Conservation (phyloP, 805 yeast genomes). For the Lachancea dasiensis region DNA sequence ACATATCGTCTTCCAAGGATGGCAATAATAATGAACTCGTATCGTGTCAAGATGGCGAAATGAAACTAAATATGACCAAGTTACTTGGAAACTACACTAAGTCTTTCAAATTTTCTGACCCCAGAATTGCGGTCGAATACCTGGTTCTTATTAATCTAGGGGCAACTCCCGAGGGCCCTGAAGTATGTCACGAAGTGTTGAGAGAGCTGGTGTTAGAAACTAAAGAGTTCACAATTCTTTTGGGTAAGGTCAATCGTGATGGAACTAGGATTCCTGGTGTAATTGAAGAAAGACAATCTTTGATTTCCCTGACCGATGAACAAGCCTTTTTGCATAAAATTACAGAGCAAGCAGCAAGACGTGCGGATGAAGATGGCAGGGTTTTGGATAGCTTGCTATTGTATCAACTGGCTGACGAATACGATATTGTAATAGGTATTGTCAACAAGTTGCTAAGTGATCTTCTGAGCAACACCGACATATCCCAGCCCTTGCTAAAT, state of each 20-base stretch:
- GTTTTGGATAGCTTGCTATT: conserved; percentile 76
- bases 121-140: conserved; percentile 89
- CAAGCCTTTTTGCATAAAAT: conserved; percentile 60
- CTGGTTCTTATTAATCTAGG: conserved; percentile 61
- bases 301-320: conserved; percentile 54
- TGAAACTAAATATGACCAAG: conserved; percentile 46
- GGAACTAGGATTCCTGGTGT: conserved; percentile 80
- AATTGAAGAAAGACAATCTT: conserved; percentile 66
- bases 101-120: conserved; percentile 77
- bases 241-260: conserved; percentile 77
- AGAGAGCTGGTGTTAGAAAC: conserved; percentile 82
- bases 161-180: conserved; percentile 40
- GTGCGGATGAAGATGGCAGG: conserved; percentile 89
- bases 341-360: conserved; percentile 76
- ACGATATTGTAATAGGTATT: conserved; percentile 68
- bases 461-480: conserved; percentile 61
- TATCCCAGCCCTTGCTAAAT: conserved; percentile 47
- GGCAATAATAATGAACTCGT: conserved; percentile 35
- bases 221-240: conserved; percentile 69
- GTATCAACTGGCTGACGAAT: conserved; percentile 84
- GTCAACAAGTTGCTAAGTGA: conserved; percentile 77
- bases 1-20: conserved; percentile 36
- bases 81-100: conserved; percentile 75
- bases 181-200: conserved; percentile 68
- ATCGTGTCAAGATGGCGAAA: conserved; percentile 31